Conservation (phyloP, 352 stramenopile species). For the Aphanomyces cochlioides region DNA sequence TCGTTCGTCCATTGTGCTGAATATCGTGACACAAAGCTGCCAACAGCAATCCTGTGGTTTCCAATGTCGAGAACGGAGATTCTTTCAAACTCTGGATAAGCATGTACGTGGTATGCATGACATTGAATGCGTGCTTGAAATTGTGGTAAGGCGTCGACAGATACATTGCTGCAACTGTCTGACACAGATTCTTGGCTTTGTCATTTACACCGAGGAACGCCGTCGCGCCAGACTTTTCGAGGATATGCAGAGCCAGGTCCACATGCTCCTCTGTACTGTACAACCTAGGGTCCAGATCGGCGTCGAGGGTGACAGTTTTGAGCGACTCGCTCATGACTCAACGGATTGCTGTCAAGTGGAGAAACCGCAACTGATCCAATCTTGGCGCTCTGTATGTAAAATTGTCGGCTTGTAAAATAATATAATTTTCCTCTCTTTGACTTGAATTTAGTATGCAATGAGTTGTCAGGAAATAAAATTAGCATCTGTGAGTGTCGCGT, state of each 20-base stretch:
- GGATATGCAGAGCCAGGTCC: slow-evolving; percentile 2
- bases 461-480: not conserved
- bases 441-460: too few relatives aligned
- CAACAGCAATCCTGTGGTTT: slow-evolving; percentile 80
- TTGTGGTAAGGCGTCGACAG: slow-evolving; percentile 89
- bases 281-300: slow-evolving; percentile 1
- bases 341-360: not conserved
- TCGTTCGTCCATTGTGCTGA: slow-evolving; percentile 86
- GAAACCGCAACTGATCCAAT: not conserved
- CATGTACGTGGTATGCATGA: slow-evolving; percentile 82
- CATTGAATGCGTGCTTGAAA: slow-evolving; percentile 85
- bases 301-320: not conserved
- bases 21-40: slow-evolving; percentile 89
- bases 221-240: slow-evolving; percentile 2
- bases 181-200: slow-evolving; percentile 46
- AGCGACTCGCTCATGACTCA: not conserved
- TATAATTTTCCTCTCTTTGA: too few relatives aligned
- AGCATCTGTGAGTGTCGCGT: slow-evolving; percentile 5
- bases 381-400: too few relatives aligned
- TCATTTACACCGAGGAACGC: not conserved
- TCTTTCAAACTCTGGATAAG: slow-evolving; percentile 68
- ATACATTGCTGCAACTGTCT: slow-evolving; percentile 74
- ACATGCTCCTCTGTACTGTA: not conserved
- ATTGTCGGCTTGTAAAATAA: too few relatives aligned
- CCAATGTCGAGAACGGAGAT: slow-evolving; percentile 70